phyloP scores from a whole-genome alignment of 2,329 filamentous ascomycete species.

The Dothideomycetes sp. region DNA sequence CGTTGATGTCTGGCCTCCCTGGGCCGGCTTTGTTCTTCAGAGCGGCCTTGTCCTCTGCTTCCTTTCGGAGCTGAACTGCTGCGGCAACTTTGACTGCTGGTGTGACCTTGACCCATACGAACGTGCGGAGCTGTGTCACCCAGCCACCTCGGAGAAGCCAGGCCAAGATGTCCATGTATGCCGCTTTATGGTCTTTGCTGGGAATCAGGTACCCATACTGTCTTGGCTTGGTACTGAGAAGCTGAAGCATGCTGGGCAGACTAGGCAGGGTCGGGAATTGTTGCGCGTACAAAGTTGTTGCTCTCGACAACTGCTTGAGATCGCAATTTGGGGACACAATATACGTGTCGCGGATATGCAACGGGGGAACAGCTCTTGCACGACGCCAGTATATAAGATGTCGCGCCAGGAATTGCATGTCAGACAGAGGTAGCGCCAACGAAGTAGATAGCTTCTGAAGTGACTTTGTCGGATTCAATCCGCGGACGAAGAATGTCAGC shows the following conservation, averaged over 20 bases:
- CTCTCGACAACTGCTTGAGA: constrained; percentile 56
- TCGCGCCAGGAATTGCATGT: constrained; percentile 77
- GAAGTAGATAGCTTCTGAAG: constrained; percentile 62
- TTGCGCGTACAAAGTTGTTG: constrained; percentile 60
- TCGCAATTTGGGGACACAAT: constrained; percentile 86
- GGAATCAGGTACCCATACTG: constrained; percentile 78
- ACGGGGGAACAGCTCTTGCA: constrained; percentile 79
- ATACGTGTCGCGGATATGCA: constrained; percentile 83
- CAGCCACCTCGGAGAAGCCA: constrained; percentile 89
- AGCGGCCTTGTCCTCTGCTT: constrained; percentile 3
- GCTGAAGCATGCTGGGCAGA: constrained; percentile 76
- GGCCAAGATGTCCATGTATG: constrained; percentile 82
- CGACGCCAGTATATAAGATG: constrained; percentile 96
- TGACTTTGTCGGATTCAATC: constrained; percentile 49
- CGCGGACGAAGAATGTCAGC: constrained; percentile 61
- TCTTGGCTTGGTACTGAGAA: constrained; percentile 68
- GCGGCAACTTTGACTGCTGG: constrained; percentile 10
- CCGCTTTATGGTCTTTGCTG: constrained; percentile 73
- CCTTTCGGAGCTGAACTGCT: constrained; percentile 2
- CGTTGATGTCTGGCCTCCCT: not conserved
- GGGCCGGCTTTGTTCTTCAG: not conserved
- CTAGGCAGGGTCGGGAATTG: constrained; percentile 75
- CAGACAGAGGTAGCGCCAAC: constrained; percentile 62
- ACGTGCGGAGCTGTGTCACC: constrained; percentile 87
- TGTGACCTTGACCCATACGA: constrained; percentile 57